Evolutionary conservation across 352 stramenopile genomes (phyloP).

Genomic region (Phytophthora meadii): DNA sequence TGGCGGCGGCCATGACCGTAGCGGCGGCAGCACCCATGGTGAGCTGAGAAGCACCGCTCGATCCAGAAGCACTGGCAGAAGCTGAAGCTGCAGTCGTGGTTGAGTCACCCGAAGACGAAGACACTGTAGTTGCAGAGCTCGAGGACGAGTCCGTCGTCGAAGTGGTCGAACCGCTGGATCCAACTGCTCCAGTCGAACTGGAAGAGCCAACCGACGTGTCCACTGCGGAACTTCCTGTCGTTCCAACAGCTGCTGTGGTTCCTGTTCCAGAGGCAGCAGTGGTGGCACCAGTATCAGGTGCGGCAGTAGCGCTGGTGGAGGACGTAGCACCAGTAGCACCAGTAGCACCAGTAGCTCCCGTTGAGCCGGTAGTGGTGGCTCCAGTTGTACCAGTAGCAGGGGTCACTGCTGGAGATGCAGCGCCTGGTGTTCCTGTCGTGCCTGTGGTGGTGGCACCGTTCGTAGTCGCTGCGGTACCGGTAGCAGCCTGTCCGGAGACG

Average conservation of each 20-base stretch:
- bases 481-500: slow-evolving; percentile 21
- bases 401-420: slow-evolving; percentile 10
- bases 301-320: background rate
- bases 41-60: slow-evolving; percentile 29
- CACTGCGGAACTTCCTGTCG: background rate
- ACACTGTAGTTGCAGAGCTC: slow-evolving; percentile 2
- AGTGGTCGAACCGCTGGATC: slow-evolving; percentile 4
- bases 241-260: slow-evolving; percentile 5
- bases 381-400: slow-evolving; percentile 5
- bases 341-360: slow-evolving; percentile 1
- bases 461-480: slow-evolving; percentile 3
- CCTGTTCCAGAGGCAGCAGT: slow-evolving; percentile 9
- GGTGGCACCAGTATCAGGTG: background rate
- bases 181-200: background rate
- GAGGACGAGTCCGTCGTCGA: slow-evolving; percentile 16
- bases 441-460: slow-evolving; percentile 1
- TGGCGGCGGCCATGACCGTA: slow-evolving; percentile 10
- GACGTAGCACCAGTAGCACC: slow-evolving; percentile 1
- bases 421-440: slow-evolving; percentile 2
- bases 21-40: slow-evolving; percentile 21
- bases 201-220: slow-evolving; percentile 22
- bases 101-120: slow-evolving; percentile 14
- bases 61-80: slow-evolving; percentile 21
- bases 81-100: slow-evolving; percentile 8
- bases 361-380: slow-evolving; percentile 2